Base-by-base conservation (phyloP, 1,284 basidiomycete species). In the Leccinum cinnamomeum region DNA sequence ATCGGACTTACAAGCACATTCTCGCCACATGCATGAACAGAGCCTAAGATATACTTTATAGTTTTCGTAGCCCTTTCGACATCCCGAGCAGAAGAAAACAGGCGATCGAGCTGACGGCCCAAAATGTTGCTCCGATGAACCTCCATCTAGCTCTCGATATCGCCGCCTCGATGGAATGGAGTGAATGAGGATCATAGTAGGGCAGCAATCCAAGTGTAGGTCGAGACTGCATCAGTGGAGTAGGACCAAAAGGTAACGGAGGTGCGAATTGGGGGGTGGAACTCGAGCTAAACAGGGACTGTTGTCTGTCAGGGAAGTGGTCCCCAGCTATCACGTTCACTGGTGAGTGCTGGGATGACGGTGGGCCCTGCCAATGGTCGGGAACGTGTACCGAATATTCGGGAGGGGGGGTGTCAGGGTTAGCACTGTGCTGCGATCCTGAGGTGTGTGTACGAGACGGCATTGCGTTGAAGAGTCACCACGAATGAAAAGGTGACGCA, bases 151-250 rank as follows among this genome's bases (percentile, higher is more conserved):
- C 82, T 61, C 80, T 75, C 51, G 68, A 70, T 69, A 75, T 80
- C 65, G 77, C 87, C 69, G 71, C 81, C 70, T 67, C 76, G 59
- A 76, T 76, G 69, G 74, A 79, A 59, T 81, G 75, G 28, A 74
- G 69, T 33, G 81, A 81, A 20, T 73, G 78, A 16, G 79, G 76
- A 65, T 82, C 84, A 68, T 84, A 79, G 68, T 84, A 85, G 8
- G 81, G 78, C 61, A 79, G 59, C 16, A 76, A 58, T 20, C 69
- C 73, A 54, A 72, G 63, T 12, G 72, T 69, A 58, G 70, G 68
- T 56, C 70, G 71, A 25, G 69, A 65, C 56, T 67, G 69, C 56
- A 66, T 57, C 33, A 83, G 70, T 5, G 82, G 82, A n/a, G 82
- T 83, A 2, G 82, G 82, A 8, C 80, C 74, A 60, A 71, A 75